Conservation (phyloP, 1,284 basidiomycete genomes). For the Cryptococcus sp. region DNA sequence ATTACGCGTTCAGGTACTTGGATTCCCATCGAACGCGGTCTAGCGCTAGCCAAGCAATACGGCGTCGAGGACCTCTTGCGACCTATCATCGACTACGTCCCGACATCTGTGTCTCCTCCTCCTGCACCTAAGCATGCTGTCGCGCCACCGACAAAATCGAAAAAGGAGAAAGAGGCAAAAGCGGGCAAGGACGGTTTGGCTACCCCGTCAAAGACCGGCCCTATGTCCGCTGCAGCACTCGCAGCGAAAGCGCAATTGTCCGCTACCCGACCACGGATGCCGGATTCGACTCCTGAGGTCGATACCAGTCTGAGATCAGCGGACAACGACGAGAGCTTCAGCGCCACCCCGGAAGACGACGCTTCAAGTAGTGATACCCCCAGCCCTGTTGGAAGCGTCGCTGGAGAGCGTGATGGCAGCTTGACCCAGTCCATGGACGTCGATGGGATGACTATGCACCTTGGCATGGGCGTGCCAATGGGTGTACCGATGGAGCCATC, state of each 20-base stretch:
- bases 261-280: conserved; percentile 20
- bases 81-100: conserved; percentile 93
- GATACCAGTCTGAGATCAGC: conserved; percentile 20
- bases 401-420: conserved; percentile 6
- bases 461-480: conserved; percentile 12
- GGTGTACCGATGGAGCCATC: conserved; percentile 12
- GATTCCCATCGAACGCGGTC: conserved; percentile 92
- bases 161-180: conserved; percentile 45
- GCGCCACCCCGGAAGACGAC: conserved; percentile 77
- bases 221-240: conserved; percentile 34
- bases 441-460: conserved; percentile 15
- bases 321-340: conserved; percentile 71
- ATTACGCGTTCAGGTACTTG: conserved; percentile 74
- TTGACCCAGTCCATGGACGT: conserved; percentile 21
- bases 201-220: conserved; percentile 38
- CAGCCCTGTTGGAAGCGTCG: conserved; percentile 67
- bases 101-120: conserved; percentile 88
- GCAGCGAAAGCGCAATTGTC: conserved; percentile 38
- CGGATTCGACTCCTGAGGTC: conserved; percentile 32
- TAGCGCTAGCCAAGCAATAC: conserved; percentile 86
- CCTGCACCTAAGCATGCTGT: conserved; percentile 94
- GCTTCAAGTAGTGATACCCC: conserved; percentile 87
- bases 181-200: conserved; percentile 22
- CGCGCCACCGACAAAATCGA: conserved; percentile 60
- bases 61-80: conserved; percentile 86